Conservation (phyloP, 441 rosid species). For the Biscutella auriculata region DNA sequence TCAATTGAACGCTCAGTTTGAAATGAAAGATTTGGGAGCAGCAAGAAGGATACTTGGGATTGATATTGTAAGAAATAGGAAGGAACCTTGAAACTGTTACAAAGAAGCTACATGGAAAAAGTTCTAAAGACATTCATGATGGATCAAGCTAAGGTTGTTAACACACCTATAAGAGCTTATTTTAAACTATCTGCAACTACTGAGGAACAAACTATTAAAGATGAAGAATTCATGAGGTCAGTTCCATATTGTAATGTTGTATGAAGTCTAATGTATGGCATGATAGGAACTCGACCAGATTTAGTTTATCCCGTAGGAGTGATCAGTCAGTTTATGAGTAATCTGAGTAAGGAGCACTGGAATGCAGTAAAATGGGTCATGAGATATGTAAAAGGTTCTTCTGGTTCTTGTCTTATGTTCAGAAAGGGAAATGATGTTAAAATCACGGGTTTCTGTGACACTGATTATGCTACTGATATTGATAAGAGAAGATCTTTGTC, state of each 20-base stretch:
- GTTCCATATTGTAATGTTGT: neutral
- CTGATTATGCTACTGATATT: neutral
- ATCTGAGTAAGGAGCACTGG: neutral
- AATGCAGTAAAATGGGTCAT: neutral
- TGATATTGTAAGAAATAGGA: no score
- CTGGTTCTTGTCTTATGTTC: neutral
- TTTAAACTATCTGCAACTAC: neutral
- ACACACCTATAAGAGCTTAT: neutral
- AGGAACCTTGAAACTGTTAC: neutral
- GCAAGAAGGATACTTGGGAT: no score
- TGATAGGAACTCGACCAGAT: neutral
- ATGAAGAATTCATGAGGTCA: neutral
- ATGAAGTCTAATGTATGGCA: neutral
- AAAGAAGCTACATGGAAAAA: neutral
- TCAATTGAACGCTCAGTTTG: neutral
- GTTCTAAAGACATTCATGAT: neutral
- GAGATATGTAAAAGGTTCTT: neutral
- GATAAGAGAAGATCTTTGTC: neutral
- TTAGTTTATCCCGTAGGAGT: neutral
- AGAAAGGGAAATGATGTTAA: no score
- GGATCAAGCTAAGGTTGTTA: neutral
- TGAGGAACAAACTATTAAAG: neutral
- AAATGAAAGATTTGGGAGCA: neutral
- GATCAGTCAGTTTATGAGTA: neutral
- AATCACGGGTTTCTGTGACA: no score